A percentile compares a stretch with the other conserved stretches of the same genome.
These are phyloP conservation scores for Phytophthora pseudosyringae DNA, from an alignment of 352 stramenopile genomes.

Conservation along the genomic window DNA sequence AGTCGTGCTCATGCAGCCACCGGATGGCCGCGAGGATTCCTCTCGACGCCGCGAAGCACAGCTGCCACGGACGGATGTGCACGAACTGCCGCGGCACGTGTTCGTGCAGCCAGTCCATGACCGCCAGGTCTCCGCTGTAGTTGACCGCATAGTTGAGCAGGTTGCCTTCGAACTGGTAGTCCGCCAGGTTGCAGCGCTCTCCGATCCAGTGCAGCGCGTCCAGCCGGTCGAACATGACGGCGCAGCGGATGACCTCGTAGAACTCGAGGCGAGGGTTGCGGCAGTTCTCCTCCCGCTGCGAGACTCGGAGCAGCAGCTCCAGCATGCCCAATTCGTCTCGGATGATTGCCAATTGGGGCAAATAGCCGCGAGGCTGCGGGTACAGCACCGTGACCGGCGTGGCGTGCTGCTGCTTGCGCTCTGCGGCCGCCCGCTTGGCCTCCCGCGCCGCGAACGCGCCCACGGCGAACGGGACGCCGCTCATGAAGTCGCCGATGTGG, in stretches of 20 bases:
- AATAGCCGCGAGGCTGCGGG: conserved; percentile 34
- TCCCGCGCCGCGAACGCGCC: conserved; percentile 29
- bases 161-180: conserved; percentile 42
- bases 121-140: conserved; percentile 26
- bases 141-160: conserved; percentile 38
- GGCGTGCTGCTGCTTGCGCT: neutral
- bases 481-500: conserved; percentile 37
- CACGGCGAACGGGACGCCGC: conserved; percentile 36
- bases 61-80: conserved; percentile 33
- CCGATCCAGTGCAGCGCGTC: conserved; percentile 33
- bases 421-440: neutral
- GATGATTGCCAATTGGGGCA: conserved; percentile 42
- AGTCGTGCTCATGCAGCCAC: conserved; percentile 35
- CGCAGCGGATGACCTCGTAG: conserved; percentile 41
- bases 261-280: conserved; percentile 36
- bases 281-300: conserved; percentile 12
- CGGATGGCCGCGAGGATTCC: conserved; percentile 32
- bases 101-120: conserved; percentile 37
- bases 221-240: conserved; percentile 36
- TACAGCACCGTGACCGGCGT: conserved; percentile 22
- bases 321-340: conserved; percentile 33
- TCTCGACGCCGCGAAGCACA: conserved; percentile 38
- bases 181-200: conserved; percentile 18
- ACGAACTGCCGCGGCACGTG: conserved; percentile 31
- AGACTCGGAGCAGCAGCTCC: conserved; percentile 18